A percentile compares a stretch with the other conserved stretches of the same genome.
Evolutionary conservation across 2,329 filamentous ascomycete species (phyloP).

Genomic region (Orbilia javanica): DNA sequence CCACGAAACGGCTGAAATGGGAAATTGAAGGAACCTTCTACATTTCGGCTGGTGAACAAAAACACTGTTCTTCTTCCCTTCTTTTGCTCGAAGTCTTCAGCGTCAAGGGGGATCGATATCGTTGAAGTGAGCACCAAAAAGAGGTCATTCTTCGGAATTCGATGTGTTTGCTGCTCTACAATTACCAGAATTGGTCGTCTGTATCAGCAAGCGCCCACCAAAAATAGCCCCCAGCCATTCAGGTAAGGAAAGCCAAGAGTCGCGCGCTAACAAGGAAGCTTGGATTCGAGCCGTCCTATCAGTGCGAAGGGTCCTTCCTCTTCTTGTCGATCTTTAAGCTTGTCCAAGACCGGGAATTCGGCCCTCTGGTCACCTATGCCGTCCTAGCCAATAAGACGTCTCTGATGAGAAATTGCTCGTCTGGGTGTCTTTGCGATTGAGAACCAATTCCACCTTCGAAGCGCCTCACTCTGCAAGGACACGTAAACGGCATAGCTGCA

Average conservation of each 20-base stretch:
- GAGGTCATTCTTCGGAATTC: background rate
- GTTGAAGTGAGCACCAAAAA: too few species aligned
- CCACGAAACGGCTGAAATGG: background rate
- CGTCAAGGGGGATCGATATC: background rate
- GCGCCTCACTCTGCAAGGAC: constrained; percentile 55
- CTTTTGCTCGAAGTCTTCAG: background rate
- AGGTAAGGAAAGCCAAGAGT: constrained; percentile 42
- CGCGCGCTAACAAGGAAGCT: constrained; percentile 48
- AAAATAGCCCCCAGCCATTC: constrained; percentile 35
- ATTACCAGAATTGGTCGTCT: constrained; percentile 28
- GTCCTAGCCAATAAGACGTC: constrained; percentile 42
- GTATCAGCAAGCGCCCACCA: constrained; percentile 50
- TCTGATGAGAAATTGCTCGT: background rate
- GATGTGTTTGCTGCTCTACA: constrained; percentile 27
- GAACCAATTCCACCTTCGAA: constrained; percentile 23
- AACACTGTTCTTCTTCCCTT: background rate
- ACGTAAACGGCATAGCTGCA: constrained; percentile 42
- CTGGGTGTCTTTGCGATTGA: constrained; percentile 10
- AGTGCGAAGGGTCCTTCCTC: constrained; percentile 32
- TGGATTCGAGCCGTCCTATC: constrained; percentile 22
- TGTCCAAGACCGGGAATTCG: constrained; percentile 30
- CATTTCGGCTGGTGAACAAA: background rate
- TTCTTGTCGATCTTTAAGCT: constrained; percentile 33
- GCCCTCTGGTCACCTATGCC: constrained; percentile 18
- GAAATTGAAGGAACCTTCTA: background rate